A percentile compares a stretch with the other conserved stretches of the same genome.
phyloP scores from a whole-genome alignment of 2,329 filamentous ascomycete genomes.

The Sclerotinia nivalis region DNA sequence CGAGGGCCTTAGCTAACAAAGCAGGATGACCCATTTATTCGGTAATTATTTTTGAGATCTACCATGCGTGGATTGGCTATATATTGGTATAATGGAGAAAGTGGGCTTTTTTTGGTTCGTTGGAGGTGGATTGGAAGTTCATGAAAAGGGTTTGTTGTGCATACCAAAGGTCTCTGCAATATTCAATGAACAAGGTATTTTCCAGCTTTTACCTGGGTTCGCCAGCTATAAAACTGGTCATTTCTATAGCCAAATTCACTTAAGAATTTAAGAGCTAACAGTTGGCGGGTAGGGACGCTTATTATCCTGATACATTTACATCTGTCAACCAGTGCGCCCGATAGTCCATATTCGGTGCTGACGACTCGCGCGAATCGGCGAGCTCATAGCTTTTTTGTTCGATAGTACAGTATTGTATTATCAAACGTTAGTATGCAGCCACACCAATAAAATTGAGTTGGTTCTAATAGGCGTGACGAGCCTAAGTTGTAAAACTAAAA shows the following conservation, averaged over 20 bases:
- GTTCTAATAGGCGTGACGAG: conserved; percentile 11
- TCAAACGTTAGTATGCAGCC: conserved; percentile 22
- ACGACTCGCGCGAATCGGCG: conserved; percentile 24
- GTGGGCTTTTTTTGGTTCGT: conserved; percentile 13
- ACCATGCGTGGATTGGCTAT: conserved; percentile 17
- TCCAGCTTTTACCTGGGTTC: conserved; percentile 8
- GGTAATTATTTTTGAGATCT: conserved; percentile 24
- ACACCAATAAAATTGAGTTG: conserved; percentile 21
- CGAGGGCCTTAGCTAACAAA: background rate
- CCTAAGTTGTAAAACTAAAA: conserved; percentile 10
- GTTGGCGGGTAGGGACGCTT: conserved; percentile 21
- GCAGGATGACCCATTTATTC: conserved; percentile 20
- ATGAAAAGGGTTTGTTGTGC: conserved; percentile 16
- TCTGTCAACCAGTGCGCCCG: conserved; percentile 21
- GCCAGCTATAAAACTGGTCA: background rate
- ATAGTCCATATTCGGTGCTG: conserved; percentile 24
- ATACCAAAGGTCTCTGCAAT: conserved; percentile 14
- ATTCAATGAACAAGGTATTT: conserved; percentile 18
- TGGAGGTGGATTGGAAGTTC: conserved; percentile 11
- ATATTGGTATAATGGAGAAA: conserved; percentile 17
- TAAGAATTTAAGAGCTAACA: background rate
- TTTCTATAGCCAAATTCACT: background rate
- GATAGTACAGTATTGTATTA: conserved; percentile 23
- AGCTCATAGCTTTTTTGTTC: conserved; percentile 17
- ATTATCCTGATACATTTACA: background rate